Evolutionary conservation across 208 protist species (phyloP).

Genomic region (Acanthamoeba royreba): DNA sequence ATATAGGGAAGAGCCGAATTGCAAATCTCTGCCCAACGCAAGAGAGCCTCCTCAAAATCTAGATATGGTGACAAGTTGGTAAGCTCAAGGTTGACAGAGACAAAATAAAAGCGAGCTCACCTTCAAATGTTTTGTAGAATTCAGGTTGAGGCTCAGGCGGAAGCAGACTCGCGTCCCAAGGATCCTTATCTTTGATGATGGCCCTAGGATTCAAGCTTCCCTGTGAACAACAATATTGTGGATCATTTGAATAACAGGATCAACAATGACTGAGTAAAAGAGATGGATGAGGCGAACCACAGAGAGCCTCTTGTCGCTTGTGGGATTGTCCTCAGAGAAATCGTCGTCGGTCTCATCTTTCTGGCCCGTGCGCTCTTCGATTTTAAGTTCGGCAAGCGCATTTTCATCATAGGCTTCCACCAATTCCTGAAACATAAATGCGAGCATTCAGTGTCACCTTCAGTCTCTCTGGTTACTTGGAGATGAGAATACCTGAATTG

Average conservation of each 20-base stretch:
- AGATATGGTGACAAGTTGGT: neutral
- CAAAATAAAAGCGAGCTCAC: too few species aligned
- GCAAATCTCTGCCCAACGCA: conserved; percentile 21
- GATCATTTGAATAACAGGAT: neutral
- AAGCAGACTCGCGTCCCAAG: conserved; percentile 29
- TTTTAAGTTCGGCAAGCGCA: neutral
- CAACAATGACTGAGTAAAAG: too few species aligned
- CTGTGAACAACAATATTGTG: neutral
- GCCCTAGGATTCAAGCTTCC: neutral
- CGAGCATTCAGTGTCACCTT: neutral
- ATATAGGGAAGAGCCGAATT: conserved; percentile 16
- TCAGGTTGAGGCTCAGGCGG: conserved; percentile 39
- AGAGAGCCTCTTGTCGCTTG: neutral
- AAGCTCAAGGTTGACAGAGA: too few species aligned
- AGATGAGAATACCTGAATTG: neutral
- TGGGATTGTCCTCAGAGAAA: neutral
- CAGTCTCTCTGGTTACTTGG: neutral
- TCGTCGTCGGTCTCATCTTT: neutral
- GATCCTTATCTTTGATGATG: neutral
- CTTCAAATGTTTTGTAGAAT: conserved; percentile 41
- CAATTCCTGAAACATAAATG: neutral
- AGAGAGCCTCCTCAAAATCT: conserved; percentile 41
- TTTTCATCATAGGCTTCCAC: conserved; percentile 21
- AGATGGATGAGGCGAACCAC: neutral
- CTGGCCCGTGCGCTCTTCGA: neutral